These are phyloP conservation scores for Chlamydomonas sphaeroides DNA, from an alignment of 139 green algal genomes.

Conservation along the genomic window DNA sequence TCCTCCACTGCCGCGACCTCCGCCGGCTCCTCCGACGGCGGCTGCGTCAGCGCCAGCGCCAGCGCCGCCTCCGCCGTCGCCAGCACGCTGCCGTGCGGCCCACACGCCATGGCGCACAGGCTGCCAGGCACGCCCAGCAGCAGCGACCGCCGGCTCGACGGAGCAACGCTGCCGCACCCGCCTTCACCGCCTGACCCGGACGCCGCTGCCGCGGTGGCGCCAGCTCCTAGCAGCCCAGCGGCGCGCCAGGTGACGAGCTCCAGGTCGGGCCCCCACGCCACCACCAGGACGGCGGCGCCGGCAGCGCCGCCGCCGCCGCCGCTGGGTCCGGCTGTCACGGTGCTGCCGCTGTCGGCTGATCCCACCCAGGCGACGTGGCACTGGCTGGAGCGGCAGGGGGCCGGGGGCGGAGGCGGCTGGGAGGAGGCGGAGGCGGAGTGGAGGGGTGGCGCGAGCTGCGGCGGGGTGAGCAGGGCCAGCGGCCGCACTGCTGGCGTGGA, in stretches of 20 bases:
- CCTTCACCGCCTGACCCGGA: background rate
- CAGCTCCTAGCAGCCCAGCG: background rate
- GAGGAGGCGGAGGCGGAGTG: background rate
- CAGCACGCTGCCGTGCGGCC: slow-evolving; percentile 6
- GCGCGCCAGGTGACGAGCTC: slow-evolving; percentile 18
- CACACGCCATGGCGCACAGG: background rate
- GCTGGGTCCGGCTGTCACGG: background rate
- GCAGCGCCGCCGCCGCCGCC: background rate
- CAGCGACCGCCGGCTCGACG: background rate
- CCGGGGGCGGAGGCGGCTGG: too few species aligned
- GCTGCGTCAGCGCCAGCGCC: background rate
- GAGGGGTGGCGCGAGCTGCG: too few species aligned
- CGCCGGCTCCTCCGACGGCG: background rate
- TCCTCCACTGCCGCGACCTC: background rate
- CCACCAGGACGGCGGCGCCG: background rate
- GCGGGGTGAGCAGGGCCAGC: background rate
- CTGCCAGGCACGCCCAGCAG: slow-evolving; percentile 30
- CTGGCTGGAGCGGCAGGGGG: slow-evolving; percentile 1
- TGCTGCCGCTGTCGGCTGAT: background rate
- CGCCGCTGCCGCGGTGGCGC: background rate
- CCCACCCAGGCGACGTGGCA: slow-evolving; percentile 30
- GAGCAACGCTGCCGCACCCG: background rate
- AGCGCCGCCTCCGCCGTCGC: background rate
- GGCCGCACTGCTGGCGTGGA: too few species aligned
- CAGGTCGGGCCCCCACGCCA: slow-evolving; percentile 22